Conservation (phyloP, 1,284 basidiomycete genomes). For the Xerocomus nothofagi region DNA sequence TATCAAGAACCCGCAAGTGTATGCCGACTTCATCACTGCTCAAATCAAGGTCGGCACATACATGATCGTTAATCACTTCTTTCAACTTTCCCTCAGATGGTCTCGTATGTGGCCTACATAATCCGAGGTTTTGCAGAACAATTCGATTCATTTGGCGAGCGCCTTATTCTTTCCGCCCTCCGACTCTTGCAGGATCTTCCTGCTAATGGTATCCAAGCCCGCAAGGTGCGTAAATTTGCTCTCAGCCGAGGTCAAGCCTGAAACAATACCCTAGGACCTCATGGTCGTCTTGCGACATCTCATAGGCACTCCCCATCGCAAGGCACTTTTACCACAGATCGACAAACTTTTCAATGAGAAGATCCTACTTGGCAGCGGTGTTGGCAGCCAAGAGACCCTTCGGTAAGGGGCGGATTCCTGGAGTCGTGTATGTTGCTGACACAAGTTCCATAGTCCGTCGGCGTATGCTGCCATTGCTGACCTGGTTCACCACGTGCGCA, state of each 20-base stretch:
- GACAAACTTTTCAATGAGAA: constrained; percentile 91
- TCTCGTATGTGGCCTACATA: constrained; percentile 93
- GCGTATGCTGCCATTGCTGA: constrained; percentile 93
- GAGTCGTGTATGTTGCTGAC: constrained; percentile 10
- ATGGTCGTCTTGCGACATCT: constrained; percentile 94
- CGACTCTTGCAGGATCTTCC: constrained; percentile 95
- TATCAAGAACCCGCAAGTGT: constrained; percentile 77
- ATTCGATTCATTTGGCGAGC: constrained; percentile 78
- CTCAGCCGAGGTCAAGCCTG: background rate
- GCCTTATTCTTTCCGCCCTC: constrained; percentile 79
- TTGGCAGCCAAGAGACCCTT: constrained; percentile 81
- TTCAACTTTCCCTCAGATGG: constrained; percentile 54
- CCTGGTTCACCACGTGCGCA: constrained; percentile 88
- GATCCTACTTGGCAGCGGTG: constrained; percentile 86
- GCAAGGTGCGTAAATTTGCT: constrained; percentile 55
- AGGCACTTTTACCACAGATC: constrained; percentile 81
- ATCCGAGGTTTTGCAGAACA: constrained; percentile 73
- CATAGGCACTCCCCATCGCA: constrained; percentile 78
- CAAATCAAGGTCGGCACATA: constrained; percentile 79
- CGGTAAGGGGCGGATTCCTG: constrained; percentile 46
- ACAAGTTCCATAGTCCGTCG: constrained; percentile 54
- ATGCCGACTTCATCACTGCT: constrained; percentile 87
- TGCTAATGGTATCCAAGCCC: constrained; percentile 76
- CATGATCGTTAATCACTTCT: background rate
- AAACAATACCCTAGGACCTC: constrained; percentile 64